These are phyloP conservation scores for Taphrina pruni DNA, from an alignment of 1,139 yeast genomes.

Conservation along the genomic window DNA sequence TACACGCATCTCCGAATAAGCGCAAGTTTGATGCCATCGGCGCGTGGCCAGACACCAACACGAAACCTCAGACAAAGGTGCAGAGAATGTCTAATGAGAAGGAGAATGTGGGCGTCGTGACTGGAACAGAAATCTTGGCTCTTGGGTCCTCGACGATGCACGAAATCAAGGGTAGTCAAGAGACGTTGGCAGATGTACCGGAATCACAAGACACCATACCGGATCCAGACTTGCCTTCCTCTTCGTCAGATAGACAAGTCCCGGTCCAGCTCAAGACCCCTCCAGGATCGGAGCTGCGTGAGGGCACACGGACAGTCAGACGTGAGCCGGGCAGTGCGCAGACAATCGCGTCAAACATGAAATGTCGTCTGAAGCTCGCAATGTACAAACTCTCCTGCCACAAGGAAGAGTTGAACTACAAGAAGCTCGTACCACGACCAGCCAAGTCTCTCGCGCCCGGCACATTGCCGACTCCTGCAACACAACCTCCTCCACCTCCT, in stretches of 20 bases:
- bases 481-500: slow-evolving; percentile 5
- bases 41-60: background rate
- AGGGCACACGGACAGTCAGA: background rate
- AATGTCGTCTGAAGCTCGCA: slow-evolving; percentile 23
- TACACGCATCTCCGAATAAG: slow-evolving; percentile 4
- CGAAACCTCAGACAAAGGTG: background rate
- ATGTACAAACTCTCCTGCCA: slow-evolving; percentile 31
- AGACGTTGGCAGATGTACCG: slow-evolving; percentile 12
- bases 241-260: slow-evolving; percentile 10
- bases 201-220: slow-evolving; percentile 26
- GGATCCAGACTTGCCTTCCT: slow-evolving; percentile 21
- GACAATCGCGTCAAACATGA: slow-evolving; percentile 13
- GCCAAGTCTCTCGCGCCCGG: background rate
- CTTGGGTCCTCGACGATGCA: background rate
- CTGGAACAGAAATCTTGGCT: background rate
- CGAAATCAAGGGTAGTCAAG: slow-evolving; percentile 7
- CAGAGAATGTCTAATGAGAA: background rate
- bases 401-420: slow-evolving; percentile 30
- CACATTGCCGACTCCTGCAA: slow-evolving; percentile 4
- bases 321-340: slow-evolving; percentile 1
- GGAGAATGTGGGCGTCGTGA: background rate
- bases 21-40: slow-evolving; percentile 13
- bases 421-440: slow-evolving; percentile 22
- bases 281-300: slow-evolving; percentile 8
- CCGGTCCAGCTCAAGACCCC: slow-evolving; percentile 3